phyloP scores from a whole-genome alignment of 805 yeast species.

The Candida palmyrensis region DNA sequence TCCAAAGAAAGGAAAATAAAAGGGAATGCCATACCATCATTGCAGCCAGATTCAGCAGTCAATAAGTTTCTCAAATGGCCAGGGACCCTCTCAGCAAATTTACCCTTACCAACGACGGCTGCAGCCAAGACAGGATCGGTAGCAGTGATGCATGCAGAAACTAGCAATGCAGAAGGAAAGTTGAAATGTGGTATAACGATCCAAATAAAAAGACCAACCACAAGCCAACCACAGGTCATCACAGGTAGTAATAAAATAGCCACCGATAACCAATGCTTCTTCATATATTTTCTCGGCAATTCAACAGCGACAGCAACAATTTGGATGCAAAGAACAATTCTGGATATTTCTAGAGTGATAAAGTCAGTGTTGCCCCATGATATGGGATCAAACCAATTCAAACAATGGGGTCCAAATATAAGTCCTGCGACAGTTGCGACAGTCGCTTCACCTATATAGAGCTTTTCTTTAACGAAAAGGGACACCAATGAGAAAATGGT shows the following conservation, averaged over 20 bases:
- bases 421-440: constrained; percentile 83
- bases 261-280: constrained; percentile 76
- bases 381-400: constrained; percentile 77
- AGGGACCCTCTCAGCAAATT: constrained; percentile 85
- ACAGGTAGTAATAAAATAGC: constrained; percentile 72
- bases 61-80: constrained; percentile 84
- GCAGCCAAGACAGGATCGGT: constrained; percentile 95
- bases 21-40: constrained; percentile 96
- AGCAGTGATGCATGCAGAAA: constrained; percentile 88
- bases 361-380: constrained; percentile 83
- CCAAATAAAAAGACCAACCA: constrained; percentile 78
- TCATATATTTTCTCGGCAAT: constrained; percentile 84
- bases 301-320: constrained; percentile 95
- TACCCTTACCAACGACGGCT: constrained; percentile 92
- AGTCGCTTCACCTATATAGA: constrained; percentile 88
- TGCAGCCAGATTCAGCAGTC: constrained; percentile 85
- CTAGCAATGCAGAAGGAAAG: constrained; percentile 66
- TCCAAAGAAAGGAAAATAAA: constrained; percentile 70
- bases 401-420: constrained; percentile 82
- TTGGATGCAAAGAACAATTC: constrained; percentile 80
- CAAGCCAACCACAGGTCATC: constrained; percentile 87
- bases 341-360: constrained; percentile 76
- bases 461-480: constrained; percentile 72
- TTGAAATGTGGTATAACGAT: constrained; percentile 65
- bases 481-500: constrained; percentile 78